These are phyloP conservation scores for Lippia alba DNA, from an alignment of 305 asterid genomes.

Conservation along the genomic window DNA sequence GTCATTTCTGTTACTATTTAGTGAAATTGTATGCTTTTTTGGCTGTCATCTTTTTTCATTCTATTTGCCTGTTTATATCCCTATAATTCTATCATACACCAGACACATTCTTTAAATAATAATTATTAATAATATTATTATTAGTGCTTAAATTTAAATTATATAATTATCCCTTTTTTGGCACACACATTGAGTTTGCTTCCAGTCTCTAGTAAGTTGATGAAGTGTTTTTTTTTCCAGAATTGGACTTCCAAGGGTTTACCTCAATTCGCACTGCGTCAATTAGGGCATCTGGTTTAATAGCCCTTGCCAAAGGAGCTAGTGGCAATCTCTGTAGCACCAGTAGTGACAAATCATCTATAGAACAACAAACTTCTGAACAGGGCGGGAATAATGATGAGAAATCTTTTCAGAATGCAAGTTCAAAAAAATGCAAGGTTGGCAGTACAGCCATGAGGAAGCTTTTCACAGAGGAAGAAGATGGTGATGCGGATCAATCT, in stretches of 20 bases:
- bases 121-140: too few relatives aligned
- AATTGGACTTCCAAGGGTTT: constrained; percentile 53
- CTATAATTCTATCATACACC: not conserved
- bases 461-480: constrained; percentile 70
- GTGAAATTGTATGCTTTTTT: constrained; percentile 8
- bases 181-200: too few relatives aligned
- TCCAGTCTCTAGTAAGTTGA: not conserved
- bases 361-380: constrained; percentile 41
- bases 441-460: constrained; percentile 69
- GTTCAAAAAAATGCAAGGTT: constrained; percentile 42
- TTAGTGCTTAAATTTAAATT: too few relatives aligned
- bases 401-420: constrained; percentile 38
- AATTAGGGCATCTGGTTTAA: constrained; percentile 81
- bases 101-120: too few relatives aligned
- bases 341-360: constrained; percentile 44
- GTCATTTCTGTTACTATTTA: constrained; percentile 30
- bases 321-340: constrained; percentile 36
- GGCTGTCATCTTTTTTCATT: not conserved
- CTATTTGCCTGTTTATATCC: constrained; percentile 1
- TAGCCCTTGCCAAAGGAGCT: constrained; percentile 55
- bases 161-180: too few relatives aligned
- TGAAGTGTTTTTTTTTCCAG: constrained; percentile 47
- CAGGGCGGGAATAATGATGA: constrained; percentile 40
- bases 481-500: constrained; percentile 40
- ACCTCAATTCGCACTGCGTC: constrained; percentile 78